Base-by-base conservation (phyloP, 164 flowering plant genomes). In the Aristolochia fimbriata region DNA sequence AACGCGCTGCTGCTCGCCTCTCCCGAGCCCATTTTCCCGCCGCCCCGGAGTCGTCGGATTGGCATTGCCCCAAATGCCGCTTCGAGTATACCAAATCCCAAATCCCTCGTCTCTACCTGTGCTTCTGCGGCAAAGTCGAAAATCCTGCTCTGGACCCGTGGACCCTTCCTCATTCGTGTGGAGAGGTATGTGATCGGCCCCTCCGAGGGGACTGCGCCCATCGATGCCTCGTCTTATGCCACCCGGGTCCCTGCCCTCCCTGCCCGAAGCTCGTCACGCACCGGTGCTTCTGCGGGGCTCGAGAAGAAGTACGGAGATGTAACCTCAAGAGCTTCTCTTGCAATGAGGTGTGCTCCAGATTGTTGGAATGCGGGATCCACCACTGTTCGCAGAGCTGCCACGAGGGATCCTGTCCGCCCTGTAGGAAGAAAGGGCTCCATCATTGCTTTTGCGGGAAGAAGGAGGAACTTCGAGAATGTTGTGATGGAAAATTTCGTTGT, bases 61-160 rank as follows among this genome's bases (percentile, higher is more conserved):
- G 98, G 98, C 76, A 81, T 63, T 92, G 98, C 78, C 98, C 98
- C 61, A 92, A 92, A 61, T 92, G 98, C 64, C 67, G 98, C 23
- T 67, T 68, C 19, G 83, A 83, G 60, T 92, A 88, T 62, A 17
- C 86, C 15, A 77, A 76, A 69, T 51, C 84, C 53, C 66, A 70
- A 37, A 84, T 81, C 54, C 98, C 98, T 0, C 77, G 70, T 50
- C 2, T 23, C 8, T 92, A 88, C 56, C 15, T 72, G 19, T 92
- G 98, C 61, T 92, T 79, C 65, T 92, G 98, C 41, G 96, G 98
- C 0, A 85, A 89, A 71, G 41, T 76, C 10, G 77, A 85, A 48
- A 65, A 89, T 60, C 98, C 98, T 0, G 67, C 73, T 0, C 70
- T 65, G 33, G 98, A 92, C 67, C 98, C 98, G 0, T 92, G 98